Percentiles rank a stretch among this genome's conserved stretches.
These are phyloP conservation scores for Neurospora sp. DNA, from an alignment of 495 filamentous ascomycete genomes.

Conservation along the genomic window DNA sequence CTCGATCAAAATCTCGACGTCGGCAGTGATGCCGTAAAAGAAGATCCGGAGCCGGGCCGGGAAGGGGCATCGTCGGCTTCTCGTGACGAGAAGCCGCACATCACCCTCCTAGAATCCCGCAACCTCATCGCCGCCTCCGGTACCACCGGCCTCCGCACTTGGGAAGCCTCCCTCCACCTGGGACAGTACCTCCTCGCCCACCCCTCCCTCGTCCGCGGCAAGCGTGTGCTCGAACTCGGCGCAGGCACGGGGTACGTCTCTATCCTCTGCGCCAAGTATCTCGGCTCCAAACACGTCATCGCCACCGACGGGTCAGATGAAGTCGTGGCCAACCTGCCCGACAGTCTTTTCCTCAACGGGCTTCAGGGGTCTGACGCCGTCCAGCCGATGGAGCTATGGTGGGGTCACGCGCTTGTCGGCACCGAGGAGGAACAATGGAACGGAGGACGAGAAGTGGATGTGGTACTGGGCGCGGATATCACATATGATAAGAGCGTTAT, in stretches of 20 bases:
- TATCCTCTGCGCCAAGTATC: conserved; percentile 66
- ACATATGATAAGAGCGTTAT: conserved; percentile 39
- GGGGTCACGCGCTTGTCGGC: conserved; percentile 46
- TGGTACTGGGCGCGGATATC: conserved; percentile 41
- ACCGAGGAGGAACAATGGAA: conserved; percentile 35
- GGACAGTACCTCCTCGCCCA: conserved; percentile 53
- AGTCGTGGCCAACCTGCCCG: conserved; percentile 57
- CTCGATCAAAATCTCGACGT: conserved; percentile 5
- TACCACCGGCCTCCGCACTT: conserved; percentile 82
- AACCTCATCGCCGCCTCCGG: conserved; percentile 61
- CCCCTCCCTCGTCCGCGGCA: conserved; percentile 35
- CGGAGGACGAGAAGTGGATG: conserved; percentile 29
- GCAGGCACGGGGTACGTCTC: conserved; percentile 81
- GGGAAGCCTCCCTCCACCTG: conserved; percentile 87
- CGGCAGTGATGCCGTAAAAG: not conserved
- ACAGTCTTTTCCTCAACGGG: conserved; percentile 58
- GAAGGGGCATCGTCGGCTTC: too few relatives aligned
- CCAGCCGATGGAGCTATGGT: conserved; percentile 42
- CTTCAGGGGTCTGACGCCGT: conserved; percentile 36
- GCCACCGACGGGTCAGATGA: conserved; percentile 73
- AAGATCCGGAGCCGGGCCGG: not conserved
- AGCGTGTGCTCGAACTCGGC: conserved; percentile 73
- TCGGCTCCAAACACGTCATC: conserved; percentile 52
- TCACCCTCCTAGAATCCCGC: conserved; percentile 62
- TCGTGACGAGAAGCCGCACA: too few relatives aligned